Evolutionary conservation across 208 protist genomes (phyloP).

Genomic region (Trypanosoma theileri): DNA sequence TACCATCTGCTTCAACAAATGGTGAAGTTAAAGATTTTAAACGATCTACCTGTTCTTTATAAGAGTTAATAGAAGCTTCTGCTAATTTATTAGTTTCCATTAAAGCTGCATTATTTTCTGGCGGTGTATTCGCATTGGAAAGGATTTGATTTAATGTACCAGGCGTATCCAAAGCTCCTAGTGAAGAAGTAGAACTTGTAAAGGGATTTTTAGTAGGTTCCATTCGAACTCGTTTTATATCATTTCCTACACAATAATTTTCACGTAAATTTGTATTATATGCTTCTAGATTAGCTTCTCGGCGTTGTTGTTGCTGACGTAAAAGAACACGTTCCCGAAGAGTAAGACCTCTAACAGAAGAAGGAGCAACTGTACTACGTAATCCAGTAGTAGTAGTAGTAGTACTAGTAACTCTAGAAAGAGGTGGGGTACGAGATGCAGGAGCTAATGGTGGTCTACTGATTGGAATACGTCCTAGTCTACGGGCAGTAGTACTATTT

Average conservation of each 20-base stretch:
- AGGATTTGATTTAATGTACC: background rate
- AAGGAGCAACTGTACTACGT: conserved; percentile 12
- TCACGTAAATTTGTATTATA: conserved; percentile 40
- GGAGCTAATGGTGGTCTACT: conserved; percentile 28
- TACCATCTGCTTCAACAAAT: conserved; percentile 33
- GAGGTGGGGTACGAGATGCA: conserved; percentile 3
- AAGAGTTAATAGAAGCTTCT: conserved; percentile 1
- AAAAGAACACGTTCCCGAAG: conserved; percentile 34
- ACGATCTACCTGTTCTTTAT: background rate
- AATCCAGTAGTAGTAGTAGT: background rate
- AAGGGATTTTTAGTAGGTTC: conserved; percentile 16
- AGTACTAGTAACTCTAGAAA: background rate
- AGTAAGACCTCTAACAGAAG: conserved; percentile 23
- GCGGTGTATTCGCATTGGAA: background rate
- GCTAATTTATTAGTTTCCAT: background rate
- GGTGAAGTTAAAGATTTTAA: conserved; percentile 19
- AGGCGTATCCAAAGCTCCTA: too few species aligned
- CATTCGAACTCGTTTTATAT: conserved; percentile 38
- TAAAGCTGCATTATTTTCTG: too few species aligned
- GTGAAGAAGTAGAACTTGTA: too few species aligned
- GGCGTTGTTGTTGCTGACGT: conserved; percentile 21
- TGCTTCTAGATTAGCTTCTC: conserved; percentile 26
- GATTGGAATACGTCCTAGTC: background rate
- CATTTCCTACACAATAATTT: conserved; percentile 57
- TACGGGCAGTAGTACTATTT: background rate